Evolutionary conservation across 2,329 filamentous ascomycete genomes (phyloP).

Genomic region (Scorias spongiosa): DNA sequence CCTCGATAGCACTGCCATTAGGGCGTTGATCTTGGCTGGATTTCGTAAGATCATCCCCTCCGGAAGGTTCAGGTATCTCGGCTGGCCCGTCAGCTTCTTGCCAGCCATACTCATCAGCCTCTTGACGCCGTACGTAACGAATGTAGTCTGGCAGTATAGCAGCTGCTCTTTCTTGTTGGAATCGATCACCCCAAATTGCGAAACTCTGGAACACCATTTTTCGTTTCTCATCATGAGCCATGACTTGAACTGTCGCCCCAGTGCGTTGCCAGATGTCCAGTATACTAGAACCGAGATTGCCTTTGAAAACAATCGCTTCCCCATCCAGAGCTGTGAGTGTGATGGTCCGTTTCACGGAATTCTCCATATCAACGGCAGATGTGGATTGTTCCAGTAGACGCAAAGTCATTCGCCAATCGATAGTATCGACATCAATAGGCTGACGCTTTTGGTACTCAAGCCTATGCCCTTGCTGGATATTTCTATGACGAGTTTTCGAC

Average conservation of each 20-base stretch:
- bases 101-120: background rate
- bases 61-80: background rate
- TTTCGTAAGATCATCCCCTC: background rate
- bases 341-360: conserved; percentile 9
- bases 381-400: conserved; percentile 8
- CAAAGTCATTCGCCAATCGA: background rate
- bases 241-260: conserved; percentile 13
- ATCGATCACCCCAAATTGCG: background rate
- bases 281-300: conserved; percentile 7
- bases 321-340: conserved; percentile 9
- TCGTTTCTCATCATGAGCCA: background rate
- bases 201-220: background rate
- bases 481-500: too few relatives aligned
- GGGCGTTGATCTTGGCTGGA: background rate
- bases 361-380: conserved; percentile 1
- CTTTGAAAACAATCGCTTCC: conserved; percentile 7
- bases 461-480: too few relatives aligned
- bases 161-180: background rate
- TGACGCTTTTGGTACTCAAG: too few relatives aligned
- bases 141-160: background rate
- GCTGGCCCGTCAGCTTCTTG: background rate
- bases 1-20: background rate
- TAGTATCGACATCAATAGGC: background rate
- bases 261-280: conserved; percentile 18
- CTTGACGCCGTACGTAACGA: background rate